A percentile compares a stretch with the other conserved stretches of the same genome.
Evolutionary conservation across 345 rosid genomes (phyloP).

Genomic region (Noccaea caerulescens): DNA sequence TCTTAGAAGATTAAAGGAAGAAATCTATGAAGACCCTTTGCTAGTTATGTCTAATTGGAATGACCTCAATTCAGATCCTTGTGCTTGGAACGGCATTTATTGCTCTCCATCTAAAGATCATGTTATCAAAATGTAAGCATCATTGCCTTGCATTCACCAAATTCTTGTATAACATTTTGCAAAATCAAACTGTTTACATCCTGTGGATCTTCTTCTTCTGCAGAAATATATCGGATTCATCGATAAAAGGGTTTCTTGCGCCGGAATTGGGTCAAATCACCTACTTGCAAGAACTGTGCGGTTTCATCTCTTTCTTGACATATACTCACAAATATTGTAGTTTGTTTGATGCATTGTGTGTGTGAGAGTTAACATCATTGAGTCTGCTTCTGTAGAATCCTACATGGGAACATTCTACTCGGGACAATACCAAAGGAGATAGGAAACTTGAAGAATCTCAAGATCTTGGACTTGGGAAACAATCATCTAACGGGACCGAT

Average conservation of each 20-base stretch:
- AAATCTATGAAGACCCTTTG: slow-evolving; percentile 83
- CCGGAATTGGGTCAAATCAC: slow-evolving; percentile 79
- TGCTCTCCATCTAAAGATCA: slow-evolving; percentile 67
- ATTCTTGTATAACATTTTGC: not conserved
- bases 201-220: slow-evolving; percentile 34
- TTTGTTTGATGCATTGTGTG: slow-evolving; percentile 40
- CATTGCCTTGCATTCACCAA: not conserved
- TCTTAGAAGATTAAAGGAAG: slow-evolving; percentile 79
- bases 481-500: slow-evolving; percentile 81
- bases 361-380: slow-evolving; percentile 20
- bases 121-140: slow-evolving; percentile 78
- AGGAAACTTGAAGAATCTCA: slow-evolving; percentile 73
- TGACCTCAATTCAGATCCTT: slow-evolving; percentile 78
- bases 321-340: slow-evolving; percentile 26
- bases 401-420: slow-evolving; percentile 68
- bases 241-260: slow-evolving; percentile 81
- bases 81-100: slow-evolving; percentile 76
- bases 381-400: slow-evolving; percentile 57
- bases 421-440: slow-evolving; percentile 90
- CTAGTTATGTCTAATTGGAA: slow-evolving; percentile 84
- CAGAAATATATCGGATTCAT: slow-evolving; percentile 78
- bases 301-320: slow-evolving; percentile 22
- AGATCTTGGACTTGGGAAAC: slow-evolving; percentile 86
- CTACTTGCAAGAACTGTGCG: slow-evolving; percentile 75
- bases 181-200: not conserved